A percentile compares a stretch with the other conserved stretches of the same genome.
phyloP scores from a whole-genome alignment of 176 grass and related monocot species.

The maize (Zea mays) region Zm-B73-REFERENCE-NAM-5.0 NC_050102.1:180083001-180083500 shows the following conservation, averaged over 20 bases:
- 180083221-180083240: slow-evolving; percentile 19
- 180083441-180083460: neutral
- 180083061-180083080: slow-evolving; percentile 98
- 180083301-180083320: slow-evolving; percentile 4
- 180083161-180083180: neutral
- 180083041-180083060: slow-evolving; percentile 97
- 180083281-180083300: neutral
- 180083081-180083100: slow-evolving; percentile 54
- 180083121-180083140: slow-evolving; percentile 36
- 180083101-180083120: slow-evolving; percentile 42
- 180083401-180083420: neutral
- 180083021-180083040: slow-evolving; percentile 97
- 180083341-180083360: slow-evolving; percentile 11
- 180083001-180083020: slow-evolving; percentile 99
- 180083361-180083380: neutral
- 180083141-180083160: slow-evolving; percentile 3
- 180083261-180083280: neutral
- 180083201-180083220: slow-evolving; percentile 23
- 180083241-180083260: slow-evolving; percentile 16
- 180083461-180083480: slow-evolving; percentile 29
- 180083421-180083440: neutral
- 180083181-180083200: slow-evolving; percentile 3
- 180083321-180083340: slow-evolving; percentile 7
- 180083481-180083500: slow-evolving; percentile 3
- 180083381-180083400: slow-evolving; percentile 4